Base-by-base conservation (phyloP, 106 monocot genomes). In the Dendrobium huoshanense region DNA sequence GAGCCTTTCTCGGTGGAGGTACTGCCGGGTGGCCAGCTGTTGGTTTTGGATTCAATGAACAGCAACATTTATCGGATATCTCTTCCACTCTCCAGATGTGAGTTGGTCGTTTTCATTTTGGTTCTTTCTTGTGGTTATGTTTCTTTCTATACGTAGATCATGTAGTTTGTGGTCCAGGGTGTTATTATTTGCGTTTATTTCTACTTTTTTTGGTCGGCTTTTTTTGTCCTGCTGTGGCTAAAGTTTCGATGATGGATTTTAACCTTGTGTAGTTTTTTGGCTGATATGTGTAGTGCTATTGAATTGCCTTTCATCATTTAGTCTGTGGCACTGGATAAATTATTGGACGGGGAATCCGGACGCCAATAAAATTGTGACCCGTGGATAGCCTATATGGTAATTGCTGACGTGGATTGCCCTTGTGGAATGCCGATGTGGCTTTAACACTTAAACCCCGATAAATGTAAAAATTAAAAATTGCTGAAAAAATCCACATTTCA, bases 51-150 rank as follows among this genome's bases (percentile, higher is more conserved):
- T 84, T 99, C 95, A 9, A 78, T 84, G 41, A 99, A 91, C 79
- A 99, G 98, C 85, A 99, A 93, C 83, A 85, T 99, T 59, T 93
- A 99, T 78, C 86, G 85, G 82, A 88, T 99, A 25, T 86, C 95
- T 19, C 80, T 86, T 78, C 95, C 98, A 9, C 61, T 96, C 22
- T 96, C 92, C 5, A 88, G 81, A 96, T 96, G 96, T 94, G 84
- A 94, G 88, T 75, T 20, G 64, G 25, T 27, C 68, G 47, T 7
- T 79, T 73, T 81, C 40, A 3, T 42, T 75, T 41, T 67, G 72
- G 44, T 33, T 70, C 20, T 37, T 70, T 61, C 61, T 61, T 61
- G 6, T 61, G 22, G 15, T 4, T 37, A 13, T 33, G 7, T 70
- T 70, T 37, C 20, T 37, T 70, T 70, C 13, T 25, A 65, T 33